These are phyloP conservation scores for Gliomastix tumulicola DNA, from an alignment of 2,329 filamentous ascomycete species.

Conservation along the genomic window DNA sequence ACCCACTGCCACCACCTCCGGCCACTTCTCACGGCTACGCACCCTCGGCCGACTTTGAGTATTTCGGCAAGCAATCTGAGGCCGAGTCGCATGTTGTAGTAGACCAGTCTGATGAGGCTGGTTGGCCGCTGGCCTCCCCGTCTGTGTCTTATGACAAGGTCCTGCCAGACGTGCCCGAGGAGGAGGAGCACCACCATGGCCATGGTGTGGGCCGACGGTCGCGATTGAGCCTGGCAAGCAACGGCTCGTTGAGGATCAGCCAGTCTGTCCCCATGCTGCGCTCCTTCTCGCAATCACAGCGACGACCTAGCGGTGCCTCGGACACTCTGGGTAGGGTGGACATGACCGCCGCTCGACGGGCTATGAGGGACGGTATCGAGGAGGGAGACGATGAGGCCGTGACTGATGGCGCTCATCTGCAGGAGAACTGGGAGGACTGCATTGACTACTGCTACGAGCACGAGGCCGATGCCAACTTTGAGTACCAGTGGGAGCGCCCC, in stretches of 20 bases:
- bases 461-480: conserved; percentile 58
- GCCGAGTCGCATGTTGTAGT: too few relatives aligned
- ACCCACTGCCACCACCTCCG: conserved; percentile 7
- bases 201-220: conserved; percentile 17
- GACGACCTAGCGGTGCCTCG: conserved; percentile 40
- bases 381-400: conserved; percentile 12
- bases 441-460: conserved; percentile 68
- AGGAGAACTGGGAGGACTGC: conserved; percentile 58
- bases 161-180: conserved; percentile 55
- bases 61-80: too few relatives aligned
- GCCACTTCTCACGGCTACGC: conserved; percentile 29
- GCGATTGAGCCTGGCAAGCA: conserved; percentile 38
- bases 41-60: conserved; percentile 31
- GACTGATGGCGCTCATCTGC: conserved; percentile 19
- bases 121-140: conserved; percentile 28
- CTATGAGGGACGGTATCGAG: too few relatives aligned
- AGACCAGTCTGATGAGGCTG: too few relatives aligned
- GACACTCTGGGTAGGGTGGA: conserved; percentile 43
- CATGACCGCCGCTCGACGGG: conserved; percentile 24
- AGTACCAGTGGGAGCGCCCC: conserved; percentile 57
- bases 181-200: conserved; percentile 38
- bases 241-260: conserved; percentile 44
- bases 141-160: conserved; percentile 28
- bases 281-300: conserved; percentile 29
- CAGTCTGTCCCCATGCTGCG: conserved; percentile 49